Evolutionary conservation across 768 basidiomycete genomes (phyloP).

Genomic region (Phylloporus sp.): DNA sequence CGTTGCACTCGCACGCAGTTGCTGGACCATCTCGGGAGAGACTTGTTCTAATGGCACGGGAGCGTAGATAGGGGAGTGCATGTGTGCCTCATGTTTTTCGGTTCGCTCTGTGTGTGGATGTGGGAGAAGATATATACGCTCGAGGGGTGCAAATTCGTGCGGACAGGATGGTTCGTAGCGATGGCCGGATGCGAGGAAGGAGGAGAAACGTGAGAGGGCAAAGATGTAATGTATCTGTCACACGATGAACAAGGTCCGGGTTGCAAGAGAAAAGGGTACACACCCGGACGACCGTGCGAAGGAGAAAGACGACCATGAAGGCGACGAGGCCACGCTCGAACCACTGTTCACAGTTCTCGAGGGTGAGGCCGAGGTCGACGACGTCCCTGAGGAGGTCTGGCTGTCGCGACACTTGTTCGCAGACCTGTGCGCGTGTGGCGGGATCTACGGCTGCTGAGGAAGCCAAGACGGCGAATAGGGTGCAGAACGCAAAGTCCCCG

Average conservation of each 20-base stretch:
- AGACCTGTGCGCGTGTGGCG: slow-evolving; percentile 55
- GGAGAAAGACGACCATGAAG: slow-evolving; percentile 53
- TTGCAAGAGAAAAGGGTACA: slow-evolving; percentile 25
- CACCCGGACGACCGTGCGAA: slow-evolving; percentile 66
- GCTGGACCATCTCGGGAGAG: slow-evolving; percentile 47
- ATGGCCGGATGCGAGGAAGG: slow-evolving; percentile 47
- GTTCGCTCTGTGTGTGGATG: slow-evolving; percentile 14
- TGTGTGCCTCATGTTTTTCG: slow-evolving; percentile 5
- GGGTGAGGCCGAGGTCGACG: slow-evolving; percentile 65
- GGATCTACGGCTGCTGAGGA: slow-evolving; percentile 58
- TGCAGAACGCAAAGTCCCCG: slow-evolving; percentile 71
- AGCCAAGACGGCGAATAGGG: slow-evolving; percentile 51
- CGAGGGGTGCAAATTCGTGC: slow-evolving; percentile 34
- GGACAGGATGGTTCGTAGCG: slow-evolving; percentile 1
- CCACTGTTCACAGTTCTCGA: slow-evolving; percentile 82
- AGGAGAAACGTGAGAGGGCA: slow-evolving; percentile 64
- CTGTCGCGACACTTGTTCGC: slow-evolving; percentile 72
- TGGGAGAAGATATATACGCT: slow-evolving; percentile 64
- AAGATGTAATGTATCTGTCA: slow-evolving; percentile 71
- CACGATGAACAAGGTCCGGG: background rate
- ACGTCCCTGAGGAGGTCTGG: slow-evolving; percentile 71
- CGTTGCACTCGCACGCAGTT: slow-evolving; percentile 50
- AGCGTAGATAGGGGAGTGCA: slow-evolving; percentile 50
- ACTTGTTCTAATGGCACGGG: slow-evolving; percentile 58
- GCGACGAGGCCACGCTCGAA: slow-evolving; percentile 63